Evolutionary conservation across 2,329 filamentous ascomycete genomes (phyloP), one percentile per base, ranked within the genome.

Genomic region (Fusarium subtropicale): DNA sequence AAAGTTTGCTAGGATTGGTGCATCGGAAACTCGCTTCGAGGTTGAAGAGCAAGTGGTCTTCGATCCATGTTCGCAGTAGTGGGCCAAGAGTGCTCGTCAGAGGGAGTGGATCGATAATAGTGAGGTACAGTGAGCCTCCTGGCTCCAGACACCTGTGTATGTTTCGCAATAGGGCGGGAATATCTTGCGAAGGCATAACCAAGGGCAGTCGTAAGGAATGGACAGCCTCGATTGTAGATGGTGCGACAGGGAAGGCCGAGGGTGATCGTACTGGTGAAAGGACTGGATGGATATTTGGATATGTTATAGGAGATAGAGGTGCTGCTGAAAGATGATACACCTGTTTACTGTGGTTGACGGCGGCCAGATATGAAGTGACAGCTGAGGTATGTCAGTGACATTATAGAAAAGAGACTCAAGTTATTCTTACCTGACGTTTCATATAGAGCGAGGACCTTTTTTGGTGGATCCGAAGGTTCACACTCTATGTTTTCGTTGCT

Each of bases 71-170:
- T 28, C 85, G 81, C 65, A 92, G 76, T 4, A 80, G 78, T 0
- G 87, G 87, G 0, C 90, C 90, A 22, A 88, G 79, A 0, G 85
- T 87, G 2, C 80, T 77, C 2, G 84, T 77, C 1, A 85, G 78
- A 0, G 90, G 90, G 13, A 85, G 80, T 0, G 90, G 88, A 56
- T 92, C 88, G 60, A 92, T 86, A 16, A 91, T 78, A 0, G 85
- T 84, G 10, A 92, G 78, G 63, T 89, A 84, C 10, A 91, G 76
- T 20, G 81, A 79, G 1, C 89, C 89, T 0, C 84, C 83, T 2
- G 85, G 82, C 6, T 82, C 79, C 3, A 92, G 82, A n/a, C 86
- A 84, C 24, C 85, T 83, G 71, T 87, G 81, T 60, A 90, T 85
- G 67, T 86, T 85, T 56, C 81, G 79, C n/a, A 91, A 81, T 3